Evolutionary conservation across 169 alveolate genomes (phyloP).

Genomic region (Plasmodium falciparum): DNA sequence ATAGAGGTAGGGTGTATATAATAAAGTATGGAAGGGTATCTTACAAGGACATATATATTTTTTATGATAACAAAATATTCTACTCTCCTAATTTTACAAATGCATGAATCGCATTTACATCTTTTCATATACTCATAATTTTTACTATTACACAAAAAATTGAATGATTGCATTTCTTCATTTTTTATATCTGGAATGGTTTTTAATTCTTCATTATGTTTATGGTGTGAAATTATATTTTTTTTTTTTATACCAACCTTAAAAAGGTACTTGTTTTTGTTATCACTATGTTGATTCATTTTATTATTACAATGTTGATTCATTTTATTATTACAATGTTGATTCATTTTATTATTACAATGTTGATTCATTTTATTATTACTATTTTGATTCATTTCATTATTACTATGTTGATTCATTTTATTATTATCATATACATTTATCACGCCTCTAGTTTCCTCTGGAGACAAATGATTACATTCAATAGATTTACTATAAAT

Average conservation of each 20-base stretch:
- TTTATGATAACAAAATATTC: conserved; percentile 60
- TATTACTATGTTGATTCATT: not conserved
- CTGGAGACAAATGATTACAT: conserved; percentile 26
- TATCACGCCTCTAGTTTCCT: too few species aligned
- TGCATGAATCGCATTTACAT: conserved; percentile 45
- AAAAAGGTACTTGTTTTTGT: too few species aligned
- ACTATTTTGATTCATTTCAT: too few species aligned
- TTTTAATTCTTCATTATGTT: not conserved
- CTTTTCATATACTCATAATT: conserved; percentile 66
- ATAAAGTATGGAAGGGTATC: conserved; percentile 66
- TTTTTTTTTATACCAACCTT: too few species aligned
- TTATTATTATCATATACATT: not conserved
- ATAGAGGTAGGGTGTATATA: conserved; percentile 61
- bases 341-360: too few species aligned
- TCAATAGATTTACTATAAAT: conserved; percentile 36
- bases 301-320: too few species aligned
- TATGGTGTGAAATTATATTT: too few species aligned
- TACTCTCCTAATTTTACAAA: conserved; percentile 59
- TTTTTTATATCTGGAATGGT: not conserved
- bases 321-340: too few species aligned
- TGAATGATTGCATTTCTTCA: conserved; percentile 11
- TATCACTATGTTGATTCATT: too few species aligned
- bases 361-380: too few species aligned
- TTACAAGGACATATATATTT: conserved; percentile 40
- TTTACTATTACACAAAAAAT: conserved; percentile 14